phyloP scores from a whole-genome alignment of 257 asterid genomes.

The Solanum paucissectum region DNA sequence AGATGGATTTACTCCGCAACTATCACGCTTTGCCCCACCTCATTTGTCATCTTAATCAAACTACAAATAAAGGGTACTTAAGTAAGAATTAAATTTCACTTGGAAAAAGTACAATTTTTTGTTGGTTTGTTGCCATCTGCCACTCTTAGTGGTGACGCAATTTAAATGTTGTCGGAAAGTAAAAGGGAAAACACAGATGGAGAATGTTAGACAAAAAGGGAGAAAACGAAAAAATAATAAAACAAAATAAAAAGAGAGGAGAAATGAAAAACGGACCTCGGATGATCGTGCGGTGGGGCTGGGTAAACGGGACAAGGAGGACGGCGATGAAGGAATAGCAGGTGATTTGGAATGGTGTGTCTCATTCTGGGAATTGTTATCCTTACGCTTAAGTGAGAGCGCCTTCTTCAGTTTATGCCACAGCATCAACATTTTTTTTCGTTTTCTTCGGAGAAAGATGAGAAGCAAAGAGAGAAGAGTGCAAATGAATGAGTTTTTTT shows the following conservation, averaged over 20 bases:
- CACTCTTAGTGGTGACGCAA: background rate
- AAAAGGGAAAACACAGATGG: background rate
- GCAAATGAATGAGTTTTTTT: background rate
- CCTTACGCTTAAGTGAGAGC: slow-evolving; percentile 2
- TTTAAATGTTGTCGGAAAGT: background rate
- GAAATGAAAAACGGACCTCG: background rate
- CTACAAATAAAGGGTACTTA: background rate
- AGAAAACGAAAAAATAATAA: background rate
- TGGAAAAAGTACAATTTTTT: too few species aligned
- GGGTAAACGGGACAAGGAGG: background rate
- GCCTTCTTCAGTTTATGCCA: slow-evolving; percentile 16
- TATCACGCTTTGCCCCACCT: background rate
- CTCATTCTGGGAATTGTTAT: background rate
- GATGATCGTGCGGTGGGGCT: background rate
- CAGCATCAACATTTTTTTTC: slow-evolving; percentile 5
- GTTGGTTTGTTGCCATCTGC: background rate
- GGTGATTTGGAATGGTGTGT: background rate
- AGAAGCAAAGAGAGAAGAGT: background rate
- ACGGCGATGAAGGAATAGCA: background rate
- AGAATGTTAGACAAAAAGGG: background rate
- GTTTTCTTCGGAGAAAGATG: background rate
- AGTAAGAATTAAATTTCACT: background rate
- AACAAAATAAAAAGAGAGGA: background rate
- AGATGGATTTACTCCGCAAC: background rate
- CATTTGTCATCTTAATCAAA: too few species aligned